Evolutionary conservation across 2,329 filamentous ascomycete genomes (phyloP), one percentile per base, ranked within the genome.

Genomic region (Penicillium hordei): DNA sequence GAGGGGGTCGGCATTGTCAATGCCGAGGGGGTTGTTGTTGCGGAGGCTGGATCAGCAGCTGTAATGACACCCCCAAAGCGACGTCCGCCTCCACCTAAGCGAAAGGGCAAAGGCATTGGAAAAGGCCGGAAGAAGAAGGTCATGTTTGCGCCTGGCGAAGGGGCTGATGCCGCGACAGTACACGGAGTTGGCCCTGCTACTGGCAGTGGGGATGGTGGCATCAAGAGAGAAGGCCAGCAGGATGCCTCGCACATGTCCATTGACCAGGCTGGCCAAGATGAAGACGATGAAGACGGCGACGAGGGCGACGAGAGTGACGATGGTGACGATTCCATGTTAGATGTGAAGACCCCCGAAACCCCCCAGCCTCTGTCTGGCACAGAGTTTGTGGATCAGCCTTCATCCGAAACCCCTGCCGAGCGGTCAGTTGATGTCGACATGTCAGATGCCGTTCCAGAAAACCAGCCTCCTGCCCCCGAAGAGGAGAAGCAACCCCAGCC

Each of bases 61-160:
- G 72, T 75, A 10, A 65, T 72, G 64, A 81, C 81, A 23, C 81
- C 82, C 17, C 76, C 79, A 5, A 82, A 81, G 70, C 85, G 88
- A 70, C 86, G 88, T 59, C 88, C 88, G 0, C 88, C 88, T 29
- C 89, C 89, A 1, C 90, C 90, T 0, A 92, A 91, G 73, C 88
- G 90, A 73, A 96, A 93, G 80, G 81, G 84, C 48, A 93, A 90
- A 73, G 89, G 90, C 0, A 86, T 89, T 36, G 91, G 91, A 8
- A 85, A 91, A 61, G 90, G 90, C 17, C 83, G 86, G 61, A 93
- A 89, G 81, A 90, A 88, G 75, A 91, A 88, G 72, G 83, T 86
- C 42, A 82, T 82, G 60, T 86, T 86, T 64, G 72, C 73, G 3
- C 73, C 71, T 79, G 65, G 79, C 53, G 67, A 80, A 73, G 77